Percentiles rank a stretch among this genome's conserved stretches.
Evolutionary conservation across 208 protist species (phyloP).

Genomic region (Wallacemonas sp.): DNA sequence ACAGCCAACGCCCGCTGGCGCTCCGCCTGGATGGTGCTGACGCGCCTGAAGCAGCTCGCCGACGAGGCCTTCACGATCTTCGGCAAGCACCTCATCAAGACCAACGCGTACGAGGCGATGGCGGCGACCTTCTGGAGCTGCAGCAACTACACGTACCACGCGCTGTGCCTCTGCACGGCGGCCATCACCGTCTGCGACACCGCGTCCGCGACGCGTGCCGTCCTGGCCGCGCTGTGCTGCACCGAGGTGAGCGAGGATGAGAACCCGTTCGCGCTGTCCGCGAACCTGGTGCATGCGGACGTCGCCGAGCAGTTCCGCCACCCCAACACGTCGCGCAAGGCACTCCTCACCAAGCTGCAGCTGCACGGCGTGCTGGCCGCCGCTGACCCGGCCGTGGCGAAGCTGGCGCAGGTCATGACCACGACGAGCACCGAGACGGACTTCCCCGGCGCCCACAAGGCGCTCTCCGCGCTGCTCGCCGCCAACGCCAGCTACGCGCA

Average conservation of each 20-base stretch:
- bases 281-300: constrained; percentile 36
- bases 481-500: constrained; percentile 2
- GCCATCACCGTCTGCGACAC: constrained; percentile 41
- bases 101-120: constrained; percentile 59
- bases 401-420: constrained; percentile 22
- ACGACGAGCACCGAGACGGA: constrained; percentile 12
- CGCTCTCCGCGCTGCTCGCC: constrained; percentile 20
- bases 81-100: constrained; percentile 24
- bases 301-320: constrained; percentile 67
- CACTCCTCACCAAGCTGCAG: constrained; percentile 34
- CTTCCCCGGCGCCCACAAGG: constrained; percentile 18
- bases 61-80: constrained; percentile 38
- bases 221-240: constrained; percentile 69
- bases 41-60: constrained; percentile 63
- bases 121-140: constrained; percentile 72
- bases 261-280: constrained; percentile 52
- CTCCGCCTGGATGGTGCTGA: constrained; percentile 47
- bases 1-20: constrained; percentile 47
- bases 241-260: constrained; percentile 43
- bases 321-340: constrained; percentile 33
- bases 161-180: constrained; percentile 61
- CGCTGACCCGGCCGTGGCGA: constrained; percentile 18
- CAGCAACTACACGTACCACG: constrained; percentile 64
- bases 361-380: constrained; percentile 17
- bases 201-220: constrained; percentile 45